These are phyloP conservation scores for Gossypium schwendimanii DNA, from an alignment of 441 rosid genomes.

Conservation along the genomic window DNA sequence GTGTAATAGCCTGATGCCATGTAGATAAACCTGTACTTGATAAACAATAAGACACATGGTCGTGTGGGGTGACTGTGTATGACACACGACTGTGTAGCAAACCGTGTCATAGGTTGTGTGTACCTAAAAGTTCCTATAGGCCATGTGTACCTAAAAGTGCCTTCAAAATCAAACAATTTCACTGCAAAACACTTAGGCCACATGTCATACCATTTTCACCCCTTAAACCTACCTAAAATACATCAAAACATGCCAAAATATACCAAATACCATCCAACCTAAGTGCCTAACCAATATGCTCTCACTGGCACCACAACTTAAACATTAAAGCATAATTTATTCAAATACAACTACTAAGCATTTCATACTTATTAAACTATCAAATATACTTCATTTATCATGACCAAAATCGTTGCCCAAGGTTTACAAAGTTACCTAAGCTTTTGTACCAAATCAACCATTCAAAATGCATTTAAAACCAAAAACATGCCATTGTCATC, in stretches of 20 bases:
- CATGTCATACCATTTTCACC: not conserved
- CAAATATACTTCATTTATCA: not conserved
- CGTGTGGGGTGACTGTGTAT: too few relatives aligned
- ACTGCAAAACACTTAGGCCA: not conserved
- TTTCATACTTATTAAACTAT: not conserved
- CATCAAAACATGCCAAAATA: not conserved
- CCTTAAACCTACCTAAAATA: not conserved
- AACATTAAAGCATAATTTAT: not conserved
- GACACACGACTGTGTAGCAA: not conserved
- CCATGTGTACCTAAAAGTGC: not conserved
- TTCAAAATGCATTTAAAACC: not conserved
- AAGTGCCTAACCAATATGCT: not conserved
- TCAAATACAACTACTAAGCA: not conserved
- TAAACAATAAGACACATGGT: too few relatives aligned
- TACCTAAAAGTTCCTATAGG: not conserved
- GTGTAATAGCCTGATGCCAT: too few relatives aligned
- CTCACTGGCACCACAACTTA: not conserved
- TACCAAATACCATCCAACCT: not conserved
- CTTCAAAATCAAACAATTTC: not conserved
- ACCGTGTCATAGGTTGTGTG: not conserved
- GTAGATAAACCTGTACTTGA: too few relatives aligned
- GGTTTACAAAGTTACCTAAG: not conserved
- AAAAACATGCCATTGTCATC: not conserved
- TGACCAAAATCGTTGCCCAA: not conserved
- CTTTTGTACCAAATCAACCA: not conserved